Evolutionary conservation across 2,329 filamentous ascomycete genomes (phyloP).

Genomic region (Immersiporthe knoxdaviesiana): DNA sequence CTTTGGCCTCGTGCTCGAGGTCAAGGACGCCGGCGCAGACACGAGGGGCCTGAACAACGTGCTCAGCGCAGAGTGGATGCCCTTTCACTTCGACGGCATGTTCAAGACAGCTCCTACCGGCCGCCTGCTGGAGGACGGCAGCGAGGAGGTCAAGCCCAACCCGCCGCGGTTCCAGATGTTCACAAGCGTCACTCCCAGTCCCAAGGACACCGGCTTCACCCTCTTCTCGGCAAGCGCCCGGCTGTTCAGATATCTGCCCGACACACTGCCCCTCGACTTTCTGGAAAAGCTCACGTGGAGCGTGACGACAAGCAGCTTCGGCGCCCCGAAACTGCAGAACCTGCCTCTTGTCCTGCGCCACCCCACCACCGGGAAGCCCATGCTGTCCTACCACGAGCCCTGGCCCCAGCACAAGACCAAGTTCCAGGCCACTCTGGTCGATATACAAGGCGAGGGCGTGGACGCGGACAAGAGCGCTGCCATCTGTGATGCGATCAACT

Average conservation of each 20-base stretch:
- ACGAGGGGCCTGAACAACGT: constrained; percentile 55
- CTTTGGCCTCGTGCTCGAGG: constrained; percentile 55
- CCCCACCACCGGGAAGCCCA: constrained; percentile 46
- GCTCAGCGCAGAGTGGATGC: constrained; percentile 57
- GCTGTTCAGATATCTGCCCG: constrained; percentile 51
- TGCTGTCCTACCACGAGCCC: constrained; percentile 51
- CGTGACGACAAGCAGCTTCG: constrained; percentile 52
- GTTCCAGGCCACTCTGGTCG: constrained; percentile 47
- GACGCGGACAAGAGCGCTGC: constrained; percentile 40
- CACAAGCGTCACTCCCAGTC: constrained; percentile 49
- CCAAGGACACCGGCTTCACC: constrained; percentile 55
- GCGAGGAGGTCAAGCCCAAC: constrained; percentile 45
- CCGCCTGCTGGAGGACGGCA: constrained; percentile 35
- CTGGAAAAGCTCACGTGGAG: constrained; percentile 51
- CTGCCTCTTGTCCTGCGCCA: constrained; percentile 51
- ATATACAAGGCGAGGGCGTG: constrained; percentile 35
- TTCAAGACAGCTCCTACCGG: constrained; percentile 53
- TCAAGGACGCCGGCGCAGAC: constrained; percentile 51
- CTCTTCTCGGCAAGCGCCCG: constrained; percentile 57
- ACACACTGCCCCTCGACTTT: constrained; percentile 38
- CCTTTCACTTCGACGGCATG: constrained; percentile 60
- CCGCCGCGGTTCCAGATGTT: constrained; percentile 59
- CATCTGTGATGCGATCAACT: constrained; percentile 44
- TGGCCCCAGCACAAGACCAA: constrained; percentile 56
- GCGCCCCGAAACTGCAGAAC: constrained; percentile 45